Evolutionary conservation across 768 basidiomycete species (phyloP).

Genomic region (Vishniacozyma victoriae): DNA sequence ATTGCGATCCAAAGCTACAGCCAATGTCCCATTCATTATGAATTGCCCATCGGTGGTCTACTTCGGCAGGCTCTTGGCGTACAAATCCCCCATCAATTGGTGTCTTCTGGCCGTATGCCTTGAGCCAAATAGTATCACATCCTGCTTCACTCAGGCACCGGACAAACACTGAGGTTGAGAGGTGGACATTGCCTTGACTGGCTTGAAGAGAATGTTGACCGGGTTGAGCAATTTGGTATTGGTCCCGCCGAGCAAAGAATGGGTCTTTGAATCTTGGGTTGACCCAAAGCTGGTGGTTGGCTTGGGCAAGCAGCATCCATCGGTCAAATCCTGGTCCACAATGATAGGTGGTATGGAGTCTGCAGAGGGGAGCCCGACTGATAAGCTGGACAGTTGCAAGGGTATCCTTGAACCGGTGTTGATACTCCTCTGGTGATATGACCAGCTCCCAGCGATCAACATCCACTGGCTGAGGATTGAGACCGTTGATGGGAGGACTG

Average conservation of each 20-base stretch:
- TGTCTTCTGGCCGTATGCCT: conserved; percentile 22
- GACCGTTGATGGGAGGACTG: neutral
- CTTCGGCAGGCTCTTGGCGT: conserved; percentile 11
- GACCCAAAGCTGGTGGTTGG: conserved; percentile 16
- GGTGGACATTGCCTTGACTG: conserved; percentile 3
- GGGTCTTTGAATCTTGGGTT: conserved; percentile 4
- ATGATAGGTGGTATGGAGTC: conserved; percentile 2
- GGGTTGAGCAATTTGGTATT: conserved; percentile 8
- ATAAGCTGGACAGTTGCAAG: conserved; percentile 8
- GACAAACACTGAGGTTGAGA: conserved; percentile 12
- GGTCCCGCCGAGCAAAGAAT: conserved; percentile 4
- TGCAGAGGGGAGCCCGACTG: neutral
- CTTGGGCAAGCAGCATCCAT: conserved; percentile 6
- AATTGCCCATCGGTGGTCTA: conserved; percentile 2
- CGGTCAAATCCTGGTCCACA: conserved; percentile 1
- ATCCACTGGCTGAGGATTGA: conserved; percentile 2
- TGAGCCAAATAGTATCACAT: conserved; percentile 10
- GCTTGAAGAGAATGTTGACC: conserved; percentile 5
- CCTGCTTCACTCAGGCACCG: conserved; percentile 8
- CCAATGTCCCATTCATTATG: conserved; percentile 3
- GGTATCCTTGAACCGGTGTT: conserved; percentile 3
- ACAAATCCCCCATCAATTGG: conserved; percentile 6
- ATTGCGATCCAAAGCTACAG: neutral
- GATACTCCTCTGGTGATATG: conserved; percentile 8
- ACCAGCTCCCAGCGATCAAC: conserved; percentile 15